Evolutionary conservation across 768 basidiomycete genomes (phyloP).

Genomic region (Gloeophyllum trabeum): DNA sequence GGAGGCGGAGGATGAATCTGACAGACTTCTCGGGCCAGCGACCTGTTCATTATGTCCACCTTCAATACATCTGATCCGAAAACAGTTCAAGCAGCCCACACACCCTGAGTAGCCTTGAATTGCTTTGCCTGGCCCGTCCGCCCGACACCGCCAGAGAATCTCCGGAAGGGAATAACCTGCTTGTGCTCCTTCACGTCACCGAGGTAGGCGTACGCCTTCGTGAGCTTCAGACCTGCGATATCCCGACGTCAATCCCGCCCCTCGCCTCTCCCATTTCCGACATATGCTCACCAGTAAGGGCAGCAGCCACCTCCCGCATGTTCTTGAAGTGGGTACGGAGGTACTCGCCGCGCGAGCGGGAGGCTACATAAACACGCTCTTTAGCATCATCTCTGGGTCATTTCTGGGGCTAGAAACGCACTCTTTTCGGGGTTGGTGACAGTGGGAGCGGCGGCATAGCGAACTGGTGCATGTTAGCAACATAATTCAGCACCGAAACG

Average conservation of each 20-base stretch:
- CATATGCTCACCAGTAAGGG: slow-evolving; percentile 60
- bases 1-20: slow-evolving; percentile 84
- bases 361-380: slow-evolving; percentile 37
- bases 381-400: slow-evolving; percentile 9
- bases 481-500: slow-evolving; percentile 1
- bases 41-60: slow-evolving; percentile 37
- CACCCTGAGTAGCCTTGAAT: slow-evolving; percentile 94
- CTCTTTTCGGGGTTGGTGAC: slow-evolving; percentile 95
- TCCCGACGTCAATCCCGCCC: slow-evolving; percentile 4
- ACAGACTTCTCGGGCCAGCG: slow-evolving; percentile 99
- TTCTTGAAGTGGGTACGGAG: slow-evolving; percentile 99
- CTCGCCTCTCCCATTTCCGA: neutral
- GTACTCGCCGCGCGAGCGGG: slow-evolving; percentile 92
- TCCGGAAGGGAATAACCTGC: slow-evolving; percentile 91
- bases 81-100: neutral
- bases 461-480: slow-evolving; percentile 41
- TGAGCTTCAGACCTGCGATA: slow-evolving; percentile 73
- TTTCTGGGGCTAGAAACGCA: slow-evolving; percentile 25
- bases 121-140: slow-evolving; percentile 92
- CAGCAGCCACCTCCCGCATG: slow-evolving; percentile 98
- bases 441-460: slow-evolving; percentile 84
- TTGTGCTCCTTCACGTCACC: slow-evolving; percentile 94
- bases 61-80: neutral
- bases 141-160: slow-evolving; percentile 92
- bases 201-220: slow-evolving; percentile 93